These are phyloP conservation scores for Dalechampia spathulata DNA, from an alignment of 441 rosid genomes.

Conservation along the genomic window DNA sequence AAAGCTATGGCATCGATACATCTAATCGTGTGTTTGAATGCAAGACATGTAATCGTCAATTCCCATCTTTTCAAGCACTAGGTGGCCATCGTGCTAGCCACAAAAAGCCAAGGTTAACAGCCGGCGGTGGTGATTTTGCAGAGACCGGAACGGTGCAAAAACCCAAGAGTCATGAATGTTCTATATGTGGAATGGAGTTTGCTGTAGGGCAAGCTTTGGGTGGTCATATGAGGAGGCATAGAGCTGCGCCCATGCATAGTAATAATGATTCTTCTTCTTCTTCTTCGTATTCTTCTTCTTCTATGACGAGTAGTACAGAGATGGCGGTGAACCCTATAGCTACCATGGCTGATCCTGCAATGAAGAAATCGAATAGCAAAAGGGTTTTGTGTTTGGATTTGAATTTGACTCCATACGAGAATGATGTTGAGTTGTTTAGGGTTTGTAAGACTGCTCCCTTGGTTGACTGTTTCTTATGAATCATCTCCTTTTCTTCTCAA, in stretches of 20 bases:
- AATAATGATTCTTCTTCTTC: too few relatives aligned
- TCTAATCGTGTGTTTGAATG: conserved; percentile 81
- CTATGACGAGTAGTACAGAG: neutral
- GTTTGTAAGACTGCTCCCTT: conserved; percentile 22
- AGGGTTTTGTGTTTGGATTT: conserved; percentile 53
- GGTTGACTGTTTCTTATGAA: conserved; percentile 34
- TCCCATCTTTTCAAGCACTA: conserved; percentile 85
- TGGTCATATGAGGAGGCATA: conserved; percentile 94
- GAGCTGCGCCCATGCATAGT: conserved; percentile 8
- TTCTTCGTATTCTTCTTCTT: too few relatives aligned
- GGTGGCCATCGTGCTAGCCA: conserved; percentile 98
- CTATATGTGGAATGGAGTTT: conserved; percentile 83
- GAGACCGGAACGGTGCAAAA: too few relatives aligned
- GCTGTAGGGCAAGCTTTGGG: conserved; percentile 89
- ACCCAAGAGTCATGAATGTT: conserved; percentile 77
- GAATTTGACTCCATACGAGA: conserved; percentile 65
- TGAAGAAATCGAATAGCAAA: conserved; percentile 36
- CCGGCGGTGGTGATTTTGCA: conserved; percentile 11
- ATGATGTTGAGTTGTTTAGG: conserved; percentile 41
- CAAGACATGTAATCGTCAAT: conserved; percentile 73
- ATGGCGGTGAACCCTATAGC: neutral
- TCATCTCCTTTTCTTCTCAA: too few relatives aligned
- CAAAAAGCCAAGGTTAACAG: conserved; percentile 57
- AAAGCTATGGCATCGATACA: neutral
- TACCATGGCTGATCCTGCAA: too few relatives aligned